Evolutionary conservation across 805 yeast genomes (phyloP).

Genomic region (Candida lessepsii): DNA sequence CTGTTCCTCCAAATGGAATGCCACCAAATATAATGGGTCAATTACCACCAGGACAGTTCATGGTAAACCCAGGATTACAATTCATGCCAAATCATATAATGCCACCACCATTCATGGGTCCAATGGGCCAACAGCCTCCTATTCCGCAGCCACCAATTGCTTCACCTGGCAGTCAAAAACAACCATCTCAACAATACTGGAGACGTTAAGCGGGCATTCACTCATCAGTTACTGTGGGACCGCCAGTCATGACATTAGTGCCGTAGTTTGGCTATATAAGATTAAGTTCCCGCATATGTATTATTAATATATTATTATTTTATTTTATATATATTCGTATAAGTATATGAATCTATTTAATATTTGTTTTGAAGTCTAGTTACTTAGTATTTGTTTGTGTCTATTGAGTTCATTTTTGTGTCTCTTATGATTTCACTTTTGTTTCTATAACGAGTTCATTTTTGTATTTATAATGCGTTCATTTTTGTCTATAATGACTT

Average conservation of each 20-base stretch:
- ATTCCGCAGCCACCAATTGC: neutral
- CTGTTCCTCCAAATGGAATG: constrained; percentile 14
- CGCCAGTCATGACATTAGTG: no score
- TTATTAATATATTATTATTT: neutral
- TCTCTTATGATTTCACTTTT: no score
- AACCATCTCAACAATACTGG: neutral
- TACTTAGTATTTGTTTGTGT: no score
- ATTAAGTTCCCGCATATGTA: constrained; percentile 5
- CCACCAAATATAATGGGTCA: constrained; percentile 3
- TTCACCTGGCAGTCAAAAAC: constrained; percentile 3
- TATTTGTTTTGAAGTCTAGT: no score
- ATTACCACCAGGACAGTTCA: constrained; percentile 4
- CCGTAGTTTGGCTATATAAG: constrained; percentile 3
- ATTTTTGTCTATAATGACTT: no score
- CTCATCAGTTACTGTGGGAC: no score
- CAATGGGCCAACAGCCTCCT: neutral
- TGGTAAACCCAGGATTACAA: constrained; percentile 5
- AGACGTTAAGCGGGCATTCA: constrained; percentile 2
- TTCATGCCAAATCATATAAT: constrained; percentile 5
- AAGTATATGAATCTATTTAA: no score
- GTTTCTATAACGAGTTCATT: no score
- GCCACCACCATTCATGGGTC: constrained; percentile 5
- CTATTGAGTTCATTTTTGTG: no score
- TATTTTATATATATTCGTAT: neutral
- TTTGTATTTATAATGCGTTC: no score